phyloP scores from a whole-genome alignment of 306 rosid genomes.

The Lupinus albus region DNA sequence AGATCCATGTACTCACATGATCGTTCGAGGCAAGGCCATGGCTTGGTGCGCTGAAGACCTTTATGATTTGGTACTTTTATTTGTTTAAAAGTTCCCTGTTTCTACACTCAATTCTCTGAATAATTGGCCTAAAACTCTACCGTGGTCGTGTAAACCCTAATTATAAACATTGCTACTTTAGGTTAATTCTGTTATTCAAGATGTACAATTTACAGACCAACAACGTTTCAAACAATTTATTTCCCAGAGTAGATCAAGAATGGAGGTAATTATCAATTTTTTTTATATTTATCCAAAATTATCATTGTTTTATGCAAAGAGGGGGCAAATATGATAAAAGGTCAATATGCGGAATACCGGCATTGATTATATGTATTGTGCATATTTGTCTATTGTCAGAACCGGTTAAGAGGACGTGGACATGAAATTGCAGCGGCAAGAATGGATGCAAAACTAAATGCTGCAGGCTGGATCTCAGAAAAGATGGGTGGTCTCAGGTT shows the following conservation, averaged over 20 bases:
- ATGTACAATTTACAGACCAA: conserved; percentile 93
- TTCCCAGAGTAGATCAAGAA: conserved; percentile 92
- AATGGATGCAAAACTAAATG: conserved; percentile 93
- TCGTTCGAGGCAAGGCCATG: conserved; percentile 97
- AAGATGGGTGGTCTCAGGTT: conserved; percentile 98
- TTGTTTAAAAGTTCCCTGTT: conserved; percentile 22
- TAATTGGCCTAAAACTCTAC: conserved; percentile 4
- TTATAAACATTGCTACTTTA: conserved; percentile 45
- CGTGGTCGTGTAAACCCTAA: conserved; percentile 35
- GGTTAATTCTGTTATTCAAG: conserved; percentile 87
- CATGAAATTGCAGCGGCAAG: conserved; percentile 97
- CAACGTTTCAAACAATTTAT: conserved; percentile 96
- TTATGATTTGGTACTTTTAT: conserved; percentile 70
- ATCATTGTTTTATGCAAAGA: conserved; percentile 12
- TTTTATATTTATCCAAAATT: conserved; percentile 22
- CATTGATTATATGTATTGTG: conserved; percentile 22
- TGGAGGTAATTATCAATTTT: conserved; percentile 71
- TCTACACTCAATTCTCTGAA: neutral
- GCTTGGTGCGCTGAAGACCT: conserved; percentile 86
- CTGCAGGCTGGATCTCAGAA: conserved; percentile 95
- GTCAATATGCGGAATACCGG: conserved; percentile 28
- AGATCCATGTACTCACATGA: conserved; percentile 78
- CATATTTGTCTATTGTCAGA: conserved; percentile 55
- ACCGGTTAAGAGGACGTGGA: conserved; percentile 94
- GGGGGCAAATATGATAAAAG: conserved; percentile 23